Evolutionary conservation across 1,284 basidiomycete genomes (phyloP).

Genomic region (Porphyrellus sp.): DNA sequence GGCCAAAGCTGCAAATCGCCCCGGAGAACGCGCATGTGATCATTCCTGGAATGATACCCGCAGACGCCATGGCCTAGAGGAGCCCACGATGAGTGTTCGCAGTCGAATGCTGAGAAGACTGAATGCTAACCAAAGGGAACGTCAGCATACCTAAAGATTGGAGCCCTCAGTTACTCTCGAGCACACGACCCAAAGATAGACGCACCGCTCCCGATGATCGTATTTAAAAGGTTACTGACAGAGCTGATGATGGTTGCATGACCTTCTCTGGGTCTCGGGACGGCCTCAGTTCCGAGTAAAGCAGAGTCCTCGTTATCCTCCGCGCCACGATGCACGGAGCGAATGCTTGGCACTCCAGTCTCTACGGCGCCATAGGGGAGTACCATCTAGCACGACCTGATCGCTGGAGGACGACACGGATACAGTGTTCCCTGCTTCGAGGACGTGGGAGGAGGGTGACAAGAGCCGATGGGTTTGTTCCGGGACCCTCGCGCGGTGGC

Average conservation of each 20-base stretch:
- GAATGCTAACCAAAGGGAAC: constrained; percentile 63
- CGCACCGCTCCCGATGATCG: constrained; percentile 84
- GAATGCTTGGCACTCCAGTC: constrained; percentile 10
- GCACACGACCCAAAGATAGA: constrained; percentile 18
- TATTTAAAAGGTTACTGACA: constrained; percentile 79
- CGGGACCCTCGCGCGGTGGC: too few species aligned
- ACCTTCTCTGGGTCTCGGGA: constrained; percentile 47
- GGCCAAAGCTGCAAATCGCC: constrained; percentile 75
- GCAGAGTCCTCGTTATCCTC: constrained; percentile 50
- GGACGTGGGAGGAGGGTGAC: neutral
- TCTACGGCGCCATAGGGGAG: constrained; percentile 58
- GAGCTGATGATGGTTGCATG: constrained; percentile 64
- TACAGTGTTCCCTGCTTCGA: neutral
- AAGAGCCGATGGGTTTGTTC: neutral
- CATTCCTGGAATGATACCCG: constrained; percentile 83
- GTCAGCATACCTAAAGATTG: constrained; percentile 68
- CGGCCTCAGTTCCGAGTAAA: constrained; percentile 47
- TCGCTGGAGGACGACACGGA: neutral
- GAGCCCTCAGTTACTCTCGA: constrained; percentile 3
- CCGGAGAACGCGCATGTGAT: constrained; percentile 89
- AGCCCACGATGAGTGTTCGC: constrained; percentile 1
- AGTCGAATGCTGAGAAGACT: neutral
- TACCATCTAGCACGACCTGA: constrained; percentile 55
- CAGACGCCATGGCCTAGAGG: constrained; percentile 77
- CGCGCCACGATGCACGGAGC: constrained; percentile 9